These are phyloP conservation scores for Chytriomyces sp. DNA, from an alignment of 192 early-diverging fungal genomes.

Conservation along the genomic window DNA sequence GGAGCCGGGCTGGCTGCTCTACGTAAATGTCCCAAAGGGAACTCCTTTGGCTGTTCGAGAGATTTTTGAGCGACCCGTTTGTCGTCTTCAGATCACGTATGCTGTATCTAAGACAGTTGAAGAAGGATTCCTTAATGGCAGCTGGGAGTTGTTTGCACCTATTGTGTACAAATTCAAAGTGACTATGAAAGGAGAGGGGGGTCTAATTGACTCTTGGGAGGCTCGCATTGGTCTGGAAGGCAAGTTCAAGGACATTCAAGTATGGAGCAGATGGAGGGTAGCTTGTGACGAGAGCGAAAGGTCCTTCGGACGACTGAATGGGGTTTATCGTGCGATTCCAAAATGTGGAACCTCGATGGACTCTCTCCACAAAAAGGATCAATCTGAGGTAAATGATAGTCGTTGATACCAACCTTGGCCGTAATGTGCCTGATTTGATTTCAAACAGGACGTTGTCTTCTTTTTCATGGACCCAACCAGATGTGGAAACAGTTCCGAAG, in stretches of 20 bases:
- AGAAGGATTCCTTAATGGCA: conserved; percentile 24
- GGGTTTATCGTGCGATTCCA: conserved; percentile 33
- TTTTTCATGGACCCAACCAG: conserved; percentile 47
- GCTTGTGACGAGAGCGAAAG: conserved; percentile 21
- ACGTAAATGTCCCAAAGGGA: conserved; percentile 26
- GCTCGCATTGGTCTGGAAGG: conserved; percentile 39
- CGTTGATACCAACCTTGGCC: not conserved
- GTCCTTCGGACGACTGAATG: conserved; percentile 27
- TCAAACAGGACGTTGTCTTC: no score
- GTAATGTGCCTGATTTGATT: no score
- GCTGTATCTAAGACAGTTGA: not conserved
- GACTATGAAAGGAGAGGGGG: conserved; percentile 33
- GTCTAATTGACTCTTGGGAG: conserved; percentile 48
- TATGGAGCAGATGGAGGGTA: conserved; percentile 37
- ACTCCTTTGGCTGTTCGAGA: conserved; percentile 18
- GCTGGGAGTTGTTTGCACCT: conserved; percentile 42
- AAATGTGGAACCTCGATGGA: conserved; percentile 52
- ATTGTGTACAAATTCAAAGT: conserved; percentile 34
- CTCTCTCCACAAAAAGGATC: conserved; percentile 36
- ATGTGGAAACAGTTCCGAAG: conserved; percentile 26
- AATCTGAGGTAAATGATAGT: not conserved
- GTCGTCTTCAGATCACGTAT: conserved; percentile 31
- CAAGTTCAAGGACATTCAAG: conserved; percentile 32
- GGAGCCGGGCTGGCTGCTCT: conserved; percentile 35
- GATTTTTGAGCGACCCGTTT: conserved; percentile 39